These are phyloP conservation scores for Leptodermis oblonga DNA, from an alignment of 257 asterid species.

Conservation along the genomic window DNA sequence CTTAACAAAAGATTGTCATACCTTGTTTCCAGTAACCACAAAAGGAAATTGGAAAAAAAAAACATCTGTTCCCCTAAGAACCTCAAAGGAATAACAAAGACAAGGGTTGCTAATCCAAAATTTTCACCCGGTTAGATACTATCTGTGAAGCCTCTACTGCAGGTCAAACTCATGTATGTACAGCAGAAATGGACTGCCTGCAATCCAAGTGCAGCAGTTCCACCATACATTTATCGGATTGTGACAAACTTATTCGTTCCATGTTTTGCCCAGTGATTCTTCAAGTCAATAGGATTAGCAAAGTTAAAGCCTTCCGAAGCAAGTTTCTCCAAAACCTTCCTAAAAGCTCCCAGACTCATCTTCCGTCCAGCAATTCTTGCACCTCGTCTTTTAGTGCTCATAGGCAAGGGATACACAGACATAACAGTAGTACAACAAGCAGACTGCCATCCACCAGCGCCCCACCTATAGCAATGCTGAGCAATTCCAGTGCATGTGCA, in stretches of 20 bases:
- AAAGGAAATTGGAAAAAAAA: constrained; percentile 17
- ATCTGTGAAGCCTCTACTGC: constrained; percentile 44
- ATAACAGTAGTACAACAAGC: constrained; percentile 78
- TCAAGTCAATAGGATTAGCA: constrained; percentile 68
- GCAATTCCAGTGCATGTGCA: constrained; percentile 86
- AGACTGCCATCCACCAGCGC: constrained; percentile 95
- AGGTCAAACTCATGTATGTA: constrained; percentile 45
- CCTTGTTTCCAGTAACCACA: constrained; percentile 31
- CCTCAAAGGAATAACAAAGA: constrained; percentile 29
- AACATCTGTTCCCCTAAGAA: constrained; percentile 20
- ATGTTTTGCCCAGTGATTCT: constrained; percentile 87
- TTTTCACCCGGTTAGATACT: constrained; percentile 41
- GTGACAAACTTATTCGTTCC: constrained; percentile 93
- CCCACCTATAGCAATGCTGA: constrained; percentile 91
- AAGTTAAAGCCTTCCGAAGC: constrained; percentile 65
- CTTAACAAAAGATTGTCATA: constrained; percentile 2
- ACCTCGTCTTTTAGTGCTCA: constrained; percentile 78
- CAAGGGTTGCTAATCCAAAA: constrained; percentile 22
- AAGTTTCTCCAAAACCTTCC: constrained; percentile 79
- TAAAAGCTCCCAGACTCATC: constrained; percentile 93
- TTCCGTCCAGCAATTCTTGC: constrained; percentile 87
- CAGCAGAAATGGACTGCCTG: constrained; percentile 43
- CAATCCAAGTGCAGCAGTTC: constrained; percentile 30
- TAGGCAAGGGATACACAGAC: constrained; percentile 72
- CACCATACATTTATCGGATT: constrained; percentile 42